Evolutionary conservation across 2,329 filamentous ascomycete genomes (phyloP).

Genomic region (Fusarium devonianum): DNA sequence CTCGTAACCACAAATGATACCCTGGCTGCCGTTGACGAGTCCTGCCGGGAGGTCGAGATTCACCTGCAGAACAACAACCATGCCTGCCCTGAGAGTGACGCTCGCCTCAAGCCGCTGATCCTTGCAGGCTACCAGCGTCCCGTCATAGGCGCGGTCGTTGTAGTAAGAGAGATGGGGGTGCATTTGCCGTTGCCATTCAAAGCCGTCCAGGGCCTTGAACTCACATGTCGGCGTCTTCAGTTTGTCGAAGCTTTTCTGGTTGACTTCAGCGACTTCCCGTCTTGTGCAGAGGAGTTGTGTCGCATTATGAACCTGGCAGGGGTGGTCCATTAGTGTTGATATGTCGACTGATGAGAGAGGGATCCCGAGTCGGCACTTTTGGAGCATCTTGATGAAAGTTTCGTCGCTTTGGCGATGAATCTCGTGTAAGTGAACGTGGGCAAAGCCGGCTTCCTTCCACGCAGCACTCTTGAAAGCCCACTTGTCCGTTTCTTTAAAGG

Average conservation of each 20-base stretch:
- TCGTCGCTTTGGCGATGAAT: conserved; percentile 66
- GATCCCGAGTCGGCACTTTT: conserved; percentile 60
- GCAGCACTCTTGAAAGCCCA: conserved; percentile 66
- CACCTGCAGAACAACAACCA: conserved; percentile 37
- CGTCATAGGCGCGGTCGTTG: conserved; percentile 1
- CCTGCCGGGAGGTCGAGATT: conserved; percentile 27
- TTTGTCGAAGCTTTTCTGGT: conserved; percentile 11
- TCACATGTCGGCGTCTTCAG: conserved; percentile 1
- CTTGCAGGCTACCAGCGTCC: conserved; percentile 6
- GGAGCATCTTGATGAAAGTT: conserved; percentile 61
- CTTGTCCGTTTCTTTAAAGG: conserved; percentile 58
- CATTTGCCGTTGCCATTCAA: not conserved
- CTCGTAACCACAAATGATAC: conserved; percentile 36
- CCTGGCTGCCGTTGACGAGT: conserved; percentile 40
- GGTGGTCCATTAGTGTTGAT: conserved; percentile 54
- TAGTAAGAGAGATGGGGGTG: not conserved
- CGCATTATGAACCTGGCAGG: conserved; percentile 45
- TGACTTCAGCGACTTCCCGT: conserved; percentile 13
- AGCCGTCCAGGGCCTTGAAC: conserved; percentile 25
- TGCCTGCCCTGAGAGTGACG: conserved; percentile 21
- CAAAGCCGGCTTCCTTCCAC: conserved; percentile 63
- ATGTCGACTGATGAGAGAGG: conserved; percentile 48
- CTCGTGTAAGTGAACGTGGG: conserved; percentile 58
- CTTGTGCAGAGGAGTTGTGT: conserved; percentile 24
- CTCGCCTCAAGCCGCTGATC: conserved; percentile 20